Base-by-base conservation (phyloP, 2,329 filamentous ascomycete species). In the Elsinoe ampelina region DNA sequence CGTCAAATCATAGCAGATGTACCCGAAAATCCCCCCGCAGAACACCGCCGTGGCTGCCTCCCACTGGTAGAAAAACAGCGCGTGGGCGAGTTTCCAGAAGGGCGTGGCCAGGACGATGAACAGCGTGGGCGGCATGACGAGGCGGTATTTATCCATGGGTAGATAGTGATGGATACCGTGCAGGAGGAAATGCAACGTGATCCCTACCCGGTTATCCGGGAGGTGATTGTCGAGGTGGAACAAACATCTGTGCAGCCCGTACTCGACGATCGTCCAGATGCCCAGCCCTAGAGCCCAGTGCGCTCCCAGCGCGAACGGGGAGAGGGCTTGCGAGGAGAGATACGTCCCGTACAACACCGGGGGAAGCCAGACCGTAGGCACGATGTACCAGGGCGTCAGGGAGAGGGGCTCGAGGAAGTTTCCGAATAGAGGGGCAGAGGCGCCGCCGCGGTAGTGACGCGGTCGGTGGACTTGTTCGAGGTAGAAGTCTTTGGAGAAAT, bases 381-480 rank as follows among this genome's bases (percentile, higher is more conserved):
- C 79, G 43, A 95, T 71, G 83, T 86, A 98, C 93, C 93, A 98
- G 1, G 93, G 82, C 2, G 93, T 98, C 78, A 91, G 87, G 71
- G 85, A 91, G 58, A 98, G 75, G n/a, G 93, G 93, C 74, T 98
- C 93, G n/a, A 98, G 77, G 70, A 98, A 95, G 74, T 98, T 97
- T 59, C 93, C 93, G 72, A 98, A 98, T 20, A 98, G 74, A 17
- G 93, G 93, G 36, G 93, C 93, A 5, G 90, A 96, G 60, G 84
- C 83, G 58, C 93, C 93, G 62, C 92, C 92, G 69, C 85, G 95
- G 79, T 97, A 98, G 71, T 98, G 92, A 58, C 93, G 84, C 15
- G 93, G 93, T 43, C 93, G 85, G 70, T 98, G 93, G 54, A 98
- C 88, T 71, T 98, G 93, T 64, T 96, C 85, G 20, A 98, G 80